Evolutionary conservation across 352 stramenopile species (phyloP).

Genomic region (Saprolegnia parasitica): DNA sequence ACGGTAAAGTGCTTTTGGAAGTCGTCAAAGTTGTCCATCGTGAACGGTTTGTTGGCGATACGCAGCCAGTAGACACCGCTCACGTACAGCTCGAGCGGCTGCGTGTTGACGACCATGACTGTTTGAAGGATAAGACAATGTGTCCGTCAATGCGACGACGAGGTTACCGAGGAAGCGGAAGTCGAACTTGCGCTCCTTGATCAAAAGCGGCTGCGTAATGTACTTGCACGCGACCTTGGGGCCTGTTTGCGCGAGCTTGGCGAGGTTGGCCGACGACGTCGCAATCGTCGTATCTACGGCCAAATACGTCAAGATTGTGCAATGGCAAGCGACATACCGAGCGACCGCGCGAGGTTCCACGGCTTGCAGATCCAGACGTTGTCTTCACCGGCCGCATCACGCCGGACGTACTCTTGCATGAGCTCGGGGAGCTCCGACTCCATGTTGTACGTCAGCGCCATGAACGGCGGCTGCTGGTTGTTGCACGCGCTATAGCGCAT

Average conservation of each 20-base stretch:
- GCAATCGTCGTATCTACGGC: slow-evolving; percentile 43
- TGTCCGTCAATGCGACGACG: neutral
- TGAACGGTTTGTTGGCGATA: slow-evolving; percentile 54
- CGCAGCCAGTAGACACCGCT: slow-evolving; percentile 51
- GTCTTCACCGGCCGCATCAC: slow-evolving; percentile 32
- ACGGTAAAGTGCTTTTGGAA: slow-evolving; percentile 60
- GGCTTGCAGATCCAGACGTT: slow-evolving; percentile 64
- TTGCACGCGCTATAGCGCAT: slow-evolving; percentile 35
- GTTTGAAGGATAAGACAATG: neutral
- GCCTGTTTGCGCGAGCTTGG: slow-evolving; percentile 45
- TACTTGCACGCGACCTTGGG: slow-evolving; percentile 56
- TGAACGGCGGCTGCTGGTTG: slow-evolving; percentile 40
- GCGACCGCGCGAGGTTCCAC: slow-evolving; percentile 57
- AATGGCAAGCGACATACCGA: slow-evolving; percentile 28
- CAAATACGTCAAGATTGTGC: neutral
- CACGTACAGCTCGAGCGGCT: slow-evolving; percentile 46
- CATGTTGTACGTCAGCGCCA: slow-evolving; percentile 58
- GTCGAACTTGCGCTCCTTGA: slow-evolving; percentile 57
- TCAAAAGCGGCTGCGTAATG: slow-evolving; percentile 48
- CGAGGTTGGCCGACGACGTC: slow-evolving; percentile 42
- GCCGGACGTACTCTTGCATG: slow-evolving; percentile 43
- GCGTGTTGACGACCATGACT: slow-evolving; percentile 51
- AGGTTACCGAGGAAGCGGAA: slow-evolving; percentile 39
- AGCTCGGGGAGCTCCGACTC: slow-evolving; percentile 48
- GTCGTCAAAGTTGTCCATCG: slow-evolving; percentile 53